These are phyloP conservation scores for Eremochloa ophiuroides DNA, from an alignment of 176 grass and related monocot genomes.

Conservation along the genomic window DNA sequence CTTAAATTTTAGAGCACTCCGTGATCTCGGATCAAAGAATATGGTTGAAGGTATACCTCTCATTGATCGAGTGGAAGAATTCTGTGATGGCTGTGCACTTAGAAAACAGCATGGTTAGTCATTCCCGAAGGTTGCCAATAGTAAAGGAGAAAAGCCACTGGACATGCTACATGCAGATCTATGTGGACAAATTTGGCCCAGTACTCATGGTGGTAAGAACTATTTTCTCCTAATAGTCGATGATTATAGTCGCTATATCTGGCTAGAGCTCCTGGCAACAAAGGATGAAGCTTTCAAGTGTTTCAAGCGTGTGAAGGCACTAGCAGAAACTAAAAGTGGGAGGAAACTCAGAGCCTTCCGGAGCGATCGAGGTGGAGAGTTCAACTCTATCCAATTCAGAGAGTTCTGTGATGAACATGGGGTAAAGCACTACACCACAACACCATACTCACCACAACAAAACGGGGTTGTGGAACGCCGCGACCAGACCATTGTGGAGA, in stretches of 20 bases:
- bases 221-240: not conserved
- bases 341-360: fast-evolving
- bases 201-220: too few species aligned
- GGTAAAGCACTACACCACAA: not conserved
- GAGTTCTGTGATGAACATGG: not conserved
- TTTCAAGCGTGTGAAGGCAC: not conserved
- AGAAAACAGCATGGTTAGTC: too few species aligned
- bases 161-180: too few species aligned
- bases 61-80: too few species aligned
- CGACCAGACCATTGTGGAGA: not conserved
- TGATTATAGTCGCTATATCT: not conserved
- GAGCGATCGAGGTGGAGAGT: not conserved
- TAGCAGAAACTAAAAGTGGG: not conserved
- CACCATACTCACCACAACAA: not conserved
- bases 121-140: too few species aligned
- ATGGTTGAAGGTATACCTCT: too few species aligned
- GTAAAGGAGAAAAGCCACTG: too few species aligned
- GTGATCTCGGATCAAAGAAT: too few species aligned
- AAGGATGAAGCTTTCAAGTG: not conserved
- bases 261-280: not conserved
- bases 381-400: not conserved
- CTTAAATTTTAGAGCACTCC: too few species aligned
- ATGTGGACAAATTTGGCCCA: too few species aligned
- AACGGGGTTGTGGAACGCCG: not conserved
- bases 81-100: too few species aligned